Evolutionary conservation across 148 eudicot genomes (phyloP).

Genomic region (Nyssa sinensis): DNA sequence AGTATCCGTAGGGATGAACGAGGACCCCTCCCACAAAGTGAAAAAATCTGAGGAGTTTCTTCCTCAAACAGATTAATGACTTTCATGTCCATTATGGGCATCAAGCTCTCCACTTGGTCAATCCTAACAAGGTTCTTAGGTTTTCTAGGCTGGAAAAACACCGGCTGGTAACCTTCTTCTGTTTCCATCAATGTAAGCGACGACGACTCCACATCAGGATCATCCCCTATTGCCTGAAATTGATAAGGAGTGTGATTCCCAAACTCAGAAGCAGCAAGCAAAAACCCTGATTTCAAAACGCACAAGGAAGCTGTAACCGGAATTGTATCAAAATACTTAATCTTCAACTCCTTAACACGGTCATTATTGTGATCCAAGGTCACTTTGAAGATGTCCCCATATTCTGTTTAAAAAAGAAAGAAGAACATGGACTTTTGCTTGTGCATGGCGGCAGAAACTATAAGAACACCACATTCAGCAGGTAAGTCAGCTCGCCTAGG

Average conservation of each 20-base stretch:
- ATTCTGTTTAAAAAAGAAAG: conserved; percentile 88
- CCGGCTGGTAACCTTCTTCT: conserved; percentile 90
- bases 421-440: conserved; percentile 92
- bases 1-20: conserved; percentile 85
- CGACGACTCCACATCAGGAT: conserved; percentile 86
- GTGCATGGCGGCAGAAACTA: conserved; percentile 88
- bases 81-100: conserved; percentile 99
- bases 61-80: conserved; percentile 86
- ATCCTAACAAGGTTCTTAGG: conserved; percentile 86
- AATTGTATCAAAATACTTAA: conserved; percentile 93
- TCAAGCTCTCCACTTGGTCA: conserved; percentile 93
- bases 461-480: conserved; percentile 82
- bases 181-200: conserved; percentile 81
- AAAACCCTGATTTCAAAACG: conserved; percentile 81
- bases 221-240: conserved; percentile 97
- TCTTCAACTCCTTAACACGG: conserved; percentile 72
- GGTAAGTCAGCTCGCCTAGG: conserved; percentile 92
- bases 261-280: conserved; percentile 97
- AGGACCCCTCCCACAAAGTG: conserved; percentile 96
- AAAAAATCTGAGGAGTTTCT: conserved; percentile 92
- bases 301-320: conserved; percentile 86
- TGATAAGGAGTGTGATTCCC: conserved; percentile 96
- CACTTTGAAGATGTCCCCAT: conserved; percentile 93
- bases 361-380: conserved; percentile 76
- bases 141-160: conserved; percentile 81